phyloP scores from a whole-genome alignment of 768 basidiomycete genomes.

The Tulasnella sp. region DNA sequence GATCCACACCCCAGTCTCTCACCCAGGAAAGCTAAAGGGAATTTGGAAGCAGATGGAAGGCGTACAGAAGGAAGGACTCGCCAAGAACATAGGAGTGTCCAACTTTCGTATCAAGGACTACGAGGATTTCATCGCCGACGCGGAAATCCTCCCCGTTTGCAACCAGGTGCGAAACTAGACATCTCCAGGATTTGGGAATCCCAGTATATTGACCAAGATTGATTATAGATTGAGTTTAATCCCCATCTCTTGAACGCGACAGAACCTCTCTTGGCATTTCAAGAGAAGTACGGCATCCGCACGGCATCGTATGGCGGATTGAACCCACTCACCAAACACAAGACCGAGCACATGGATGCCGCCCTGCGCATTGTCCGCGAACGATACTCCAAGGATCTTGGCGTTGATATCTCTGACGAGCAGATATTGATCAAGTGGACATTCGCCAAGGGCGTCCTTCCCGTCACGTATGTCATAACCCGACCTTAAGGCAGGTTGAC shows the following conservation, averaged over 20 bases:
- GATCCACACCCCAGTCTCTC: conserved; percentile 25
- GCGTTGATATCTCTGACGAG: not conserved
- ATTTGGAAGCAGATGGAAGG: conserved; percentile 27
- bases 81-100: conserved; percentile 31
- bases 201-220: no score
- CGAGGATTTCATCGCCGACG: conserved; percentile 24
- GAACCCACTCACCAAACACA: not conserved
- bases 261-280: conserved; percentile 23
- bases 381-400: not conserved
- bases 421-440: conserved; percentile 10
- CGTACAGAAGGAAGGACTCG: conserved; percentile 24
- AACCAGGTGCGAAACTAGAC: conserved; percentile 26
- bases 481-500: no score
- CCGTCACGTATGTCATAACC: not conserved
- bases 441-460: not conserved
- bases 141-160: conserved; percentile 26
- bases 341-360: not conserved
- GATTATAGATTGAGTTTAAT: conserved; percentile 30
- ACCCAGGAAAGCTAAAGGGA: conserved; percentile 19
- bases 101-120: conserved; percentile 31
- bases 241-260: conserved; percentile 26
- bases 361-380: not conserved
- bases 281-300: conserved; percentile 24
- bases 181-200: no score
- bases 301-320: conserved; percentile 6